Evolutionary conservation across 164 flowering plant species (phyloP).

Genomic region (Warburgia ugandensis): DNA sequence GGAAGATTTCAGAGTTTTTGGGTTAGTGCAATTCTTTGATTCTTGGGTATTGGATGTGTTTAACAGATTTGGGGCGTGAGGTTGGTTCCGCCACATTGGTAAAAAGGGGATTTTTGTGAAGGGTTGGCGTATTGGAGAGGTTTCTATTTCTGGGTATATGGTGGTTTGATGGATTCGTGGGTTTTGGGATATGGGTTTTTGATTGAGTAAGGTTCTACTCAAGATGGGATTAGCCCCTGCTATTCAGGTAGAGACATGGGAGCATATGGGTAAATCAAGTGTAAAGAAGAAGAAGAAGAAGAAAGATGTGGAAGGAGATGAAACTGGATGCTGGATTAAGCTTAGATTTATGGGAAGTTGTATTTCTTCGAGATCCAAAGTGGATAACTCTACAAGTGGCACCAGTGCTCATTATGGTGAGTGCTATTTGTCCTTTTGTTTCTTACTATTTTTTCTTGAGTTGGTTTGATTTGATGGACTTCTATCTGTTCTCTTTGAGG

Average conservation of each 20-base stretch:
- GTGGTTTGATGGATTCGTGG: conserved; percentile 4
- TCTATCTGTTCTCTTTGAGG: too few relatives aligned
- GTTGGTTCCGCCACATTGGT: background rate
- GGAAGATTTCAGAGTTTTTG: background rate
- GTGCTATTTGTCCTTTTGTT: background rate
- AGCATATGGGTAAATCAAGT: conserved; percentile 17
- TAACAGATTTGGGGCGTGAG: background rate
- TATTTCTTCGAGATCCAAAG: conserved; percentile 81
- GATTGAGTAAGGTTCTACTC: background rate
- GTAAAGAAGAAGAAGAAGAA: conserved; percentile 16
- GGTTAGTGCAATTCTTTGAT: background rate
- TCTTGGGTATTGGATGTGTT: background rate
- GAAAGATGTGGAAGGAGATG: conserved; percentile 23
- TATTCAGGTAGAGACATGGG: conserved; percentile 21
- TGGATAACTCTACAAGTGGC: conserved; percentile 61
- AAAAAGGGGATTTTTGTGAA: conserved; percentile 9
- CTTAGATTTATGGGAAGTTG: conserved; percentile 53
- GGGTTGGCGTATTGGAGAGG: conserved; percentile 17
- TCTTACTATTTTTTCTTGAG: background rate
- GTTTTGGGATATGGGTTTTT: conserved; percentile 14
- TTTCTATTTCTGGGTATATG: conserved; percentile 9
- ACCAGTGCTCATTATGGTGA: conserved; percentile 48
- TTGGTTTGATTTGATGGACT: background rate
- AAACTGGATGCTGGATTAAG: conserved; percentile 59
- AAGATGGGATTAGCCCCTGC: conserved; percentile 28